Conservation (phyloP, 2,329 filamentous ascomycete genomes). For the Fusarium mangiferae region DNA sequence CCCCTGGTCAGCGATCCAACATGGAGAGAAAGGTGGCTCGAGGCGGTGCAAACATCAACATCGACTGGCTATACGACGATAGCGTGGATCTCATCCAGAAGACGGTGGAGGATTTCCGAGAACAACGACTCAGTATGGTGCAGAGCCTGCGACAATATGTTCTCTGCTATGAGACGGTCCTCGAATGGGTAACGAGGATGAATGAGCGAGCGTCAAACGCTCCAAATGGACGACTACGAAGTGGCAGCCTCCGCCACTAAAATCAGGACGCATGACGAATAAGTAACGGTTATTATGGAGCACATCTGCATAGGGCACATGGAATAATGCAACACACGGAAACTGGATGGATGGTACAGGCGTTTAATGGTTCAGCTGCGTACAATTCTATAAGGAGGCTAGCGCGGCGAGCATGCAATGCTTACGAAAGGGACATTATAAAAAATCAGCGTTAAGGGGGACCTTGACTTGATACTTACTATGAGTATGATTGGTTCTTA, state of each 20-base stretch:
- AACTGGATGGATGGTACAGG: conserved; percentile 21
- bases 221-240: conserved; percentile 41
- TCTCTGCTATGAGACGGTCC: conserved; percentile 92
- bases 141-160: conserved; percentile 94
- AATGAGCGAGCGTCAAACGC: conserved; percentile 49
- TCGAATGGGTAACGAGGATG: conserved; percentile 80
- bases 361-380: conserved; percentile 32
- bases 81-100: conserved; percentile 82
- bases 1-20: conserved; percentile 25
- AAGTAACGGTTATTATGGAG: conserved; percentile 25
- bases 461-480: conserved; percentile 20
- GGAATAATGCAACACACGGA: conserved; percentile 25
- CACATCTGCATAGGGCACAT: conserved; percentile 32
- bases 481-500: conserved; percentile 11
- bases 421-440: conserved; percentile 31
- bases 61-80: conserved; percentile 75
- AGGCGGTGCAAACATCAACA: conserved; percentile 52
- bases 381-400: conserved; percentile 11
- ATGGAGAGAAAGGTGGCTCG: conserved; percentile 21
- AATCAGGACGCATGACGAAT: conserved; percentile 25
- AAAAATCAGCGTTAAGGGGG: conserved; percentile 18
- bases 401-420: conserved; percentile 30
- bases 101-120: conserved; percentile 90
- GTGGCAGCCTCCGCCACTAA: conserved; percentile 46
- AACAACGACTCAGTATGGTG: conserved; percentile 94